These are phyloP conservation scores for Cordyceps farinosa DNA, from an alignment of 2,329 filamentous ascomycete species.

Conservation along the genomic window DNA sequence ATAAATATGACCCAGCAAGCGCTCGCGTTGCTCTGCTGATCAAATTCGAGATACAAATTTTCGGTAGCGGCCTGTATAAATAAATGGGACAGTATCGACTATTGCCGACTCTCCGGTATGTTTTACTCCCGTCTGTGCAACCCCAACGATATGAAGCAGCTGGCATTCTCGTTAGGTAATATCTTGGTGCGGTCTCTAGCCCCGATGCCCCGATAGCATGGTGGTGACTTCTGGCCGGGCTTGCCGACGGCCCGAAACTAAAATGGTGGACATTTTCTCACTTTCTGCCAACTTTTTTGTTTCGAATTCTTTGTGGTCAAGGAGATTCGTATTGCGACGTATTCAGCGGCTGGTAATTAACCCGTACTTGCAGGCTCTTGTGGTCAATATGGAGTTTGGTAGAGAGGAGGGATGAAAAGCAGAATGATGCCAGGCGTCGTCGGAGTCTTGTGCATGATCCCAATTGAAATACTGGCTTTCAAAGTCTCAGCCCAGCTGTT, in stretches of 20 bases:
- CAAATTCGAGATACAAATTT: background rate
- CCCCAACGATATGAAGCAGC: background rate
- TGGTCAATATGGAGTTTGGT: background rate
- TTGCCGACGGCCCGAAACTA: background rate
- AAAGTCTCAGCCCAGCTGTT: background rate
- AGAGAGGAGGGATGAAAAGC: background rate
- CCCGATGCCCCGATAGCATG: background rate
- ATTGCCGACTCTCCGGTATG: background rate
- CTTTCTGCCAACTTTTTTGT: background rate
- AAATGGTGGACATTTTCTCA: background rate
- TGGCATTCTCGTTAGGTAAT: slow-evolving; percentile 6
- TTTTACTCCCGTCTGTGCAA: background rate
- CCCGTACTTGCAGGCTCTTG: background rate
- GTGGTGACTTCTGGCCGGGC: background rate
- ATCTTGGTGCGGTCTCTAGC: background rate
- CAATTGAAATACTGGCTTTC: background rate
- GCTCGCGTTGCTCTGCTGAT: background rate
- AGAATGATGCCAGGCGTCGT: too few species aligned
- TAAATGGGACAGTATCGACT: background rate
- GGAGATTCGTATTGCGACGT: background rate
- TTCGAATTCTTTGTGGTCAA: too few species aligned
- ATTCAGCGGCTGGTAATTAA: background rate
- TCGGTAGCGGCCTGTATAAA: background rate
- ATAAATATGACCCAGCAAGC: background rate
- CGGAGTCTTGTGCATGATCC: background rate